A percentile compares a stretch with the other conserved stretches of the same genome.
Evolutionary conservation across 1,284 basidiomycete genomes (phyloP).

Genomic region (Leccinum subrobustum): DNA sequence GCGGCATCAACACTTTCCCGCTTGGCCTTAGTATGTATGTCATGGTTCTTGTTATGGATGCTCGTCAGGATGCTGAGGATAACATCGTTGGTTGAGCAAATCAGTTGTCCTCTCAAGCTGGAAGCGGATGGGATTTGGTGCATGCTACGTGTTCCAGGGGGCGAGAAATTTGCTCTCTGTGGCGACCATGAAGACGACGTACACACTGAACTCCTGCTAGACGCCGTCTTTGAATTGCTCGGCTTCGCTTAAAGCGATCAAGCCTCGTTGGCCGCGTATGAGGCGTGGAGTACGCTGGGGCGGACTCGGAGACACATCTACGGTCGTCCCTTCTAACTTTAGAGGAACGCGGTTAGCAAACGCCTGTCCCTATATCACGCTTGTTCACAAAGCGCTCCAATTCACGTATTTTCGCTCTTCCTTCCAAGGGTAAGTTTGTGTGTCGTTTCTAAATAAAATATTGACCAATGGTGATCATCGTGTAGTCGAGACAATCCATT

Average conservation of each 20-base stretch:
- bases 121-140: not conserved
- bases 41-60: too few species aligned
- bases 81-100: not conserved
- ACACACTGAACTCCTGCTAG: constrained; percentile 45
- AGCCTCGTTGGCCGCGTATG: constrained; percentile 72
- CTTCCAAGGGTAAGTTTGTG: constrained; percentile 45
- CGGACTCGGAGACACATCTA: constrained; percentile 31
- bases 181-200: constrained; percentile 27
- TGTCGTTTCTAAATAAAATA: not conserved
- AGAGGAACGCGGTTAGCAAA: constrained; percentile 66
- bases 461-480: not conserved
- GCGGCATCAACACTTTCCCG: too few species aligned
- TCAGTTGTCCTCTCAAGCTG: not conserved
- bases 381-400: constrained; percentile 65
- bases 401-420: constrained; percentile 94
- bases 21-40: too few species aligned
- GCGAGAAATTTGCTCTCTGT: not conserved
- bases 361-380: constrained; percentile 92
- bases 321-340: constrained; percentile 77
- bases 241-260: constrained; percentile 80
- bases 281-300: constrained; percentile 50
- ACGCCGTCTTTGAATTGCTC: constrained; percentile 67
- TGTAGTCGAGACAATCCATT: not conserved
- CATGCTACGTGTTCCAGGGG: not conserved
- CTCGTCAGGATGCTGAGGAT: too few species aligned